Evolutionary conservation across 805 yeast genomes (phyloP), one percentile per base, ranked within the genome.

Genomic region (Lachancea nothofagi): DNA sequence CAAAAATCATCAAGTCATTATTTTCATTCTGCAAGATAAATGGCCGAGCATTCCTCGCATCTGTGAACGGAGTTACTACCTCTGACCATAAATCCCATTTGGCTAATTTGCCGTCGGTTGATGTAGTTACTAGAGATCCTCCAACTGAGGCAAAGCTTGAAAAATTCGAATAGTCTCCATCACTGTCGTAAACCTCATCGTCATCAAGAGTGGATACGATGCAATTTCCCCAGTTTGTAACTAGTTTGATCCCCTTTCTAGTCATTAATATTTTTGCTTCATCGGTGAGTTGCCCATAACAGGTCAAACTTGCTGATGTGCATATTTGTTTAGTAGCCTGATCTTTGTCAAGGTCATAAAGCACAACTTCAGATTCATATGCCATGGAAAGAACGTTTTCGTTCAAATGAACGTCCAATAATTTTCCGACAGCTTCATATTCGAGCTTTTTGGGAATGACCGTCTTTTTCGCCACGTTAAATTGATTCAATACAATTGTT

Each of bases 71-170:
- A 10, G 50, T 49, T 8, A 33, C 30, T 12, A 40, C 26, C 41
- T 54, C 55, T 44, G 51, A 51, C 60, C 62, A 61, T 19, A 55
- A 38, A 21, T 49, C 41, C 59, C 63, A 55, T 2, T 48, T 13
- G 33, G 53, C 54, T 22, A 53, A 52, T 5, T 45, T 35, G 4
- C 64, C 65, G 3, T 46, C 35, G 10, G 36, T 42, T 3, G 55
- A 40, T 3, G 45, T 44, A 2, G 51, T 29, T 4, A 59, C 29
- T 13, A 57, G 19, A 7, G 41, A 9, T 9, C 41, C 41, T 30
- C 52, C 57, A 8, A 46, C 26, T 19, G 43, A 45, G 1, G 47
- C 25, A 42, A 53, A 50, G 35, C 45, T 47, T 1, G 61, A 41
- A 27, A 48, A 48, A 10, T 45, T 37, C 14, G 44, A 45, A 5